These are phyloP conservation scores for Meira nashicola DNA, from an alignment of 1,284 basidiomycete genomes.

Conservation along the genomic window DNA sequence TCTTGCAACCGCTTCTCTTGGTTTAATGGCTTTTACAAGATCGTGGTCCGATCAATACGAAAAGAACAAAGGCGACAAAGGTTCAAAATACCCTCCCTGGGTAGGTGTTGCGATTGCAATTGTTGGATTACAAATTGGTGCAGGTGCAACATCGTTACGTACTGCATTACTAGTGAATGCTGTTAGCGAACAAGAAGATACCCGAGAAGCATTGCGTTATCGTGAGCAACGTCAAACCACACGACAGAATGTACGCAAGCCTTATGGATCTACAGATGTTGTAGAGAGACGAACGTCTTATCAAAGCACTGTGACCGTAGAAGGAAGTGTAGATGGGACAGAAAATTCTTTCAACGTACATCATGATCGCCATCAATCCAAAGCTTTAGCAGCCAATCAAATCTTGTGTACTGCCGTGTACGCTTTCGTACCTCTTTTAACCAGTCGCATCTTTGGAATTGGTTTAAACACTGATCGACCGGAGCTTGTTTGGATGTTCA, in stretches of 20 bases:
- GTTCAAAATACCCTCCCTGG: slow-evolving; percentile 16
- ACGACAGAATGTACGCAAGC: too few species aligned
- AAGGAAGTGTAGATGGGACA: background rate
- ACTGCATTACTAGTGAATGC: slow-evolving; percentile 41
- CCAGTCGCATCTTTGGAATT: slow-evolving; percentile 31
- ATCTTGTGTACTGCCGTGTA: slow-evolving; percentile 36
- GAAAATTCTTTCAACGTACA: background rate
- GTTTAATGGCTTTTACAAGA: slow-evolving; percentile 2
- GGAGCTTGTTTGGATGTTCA: slow-evolving; percentile 39
- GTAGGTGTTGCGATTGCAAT: slow-evolving; percentile 26
- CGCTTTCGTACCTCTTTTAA: slow-evolving; percentile 35
- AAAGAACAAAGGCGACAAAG: background rate
- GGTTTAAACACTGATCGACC: slow-evolving; percentile 30
- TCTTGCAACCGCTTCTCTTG: slow-evolving; percentile 1
- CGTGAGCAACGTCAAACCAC: too few species aligned
- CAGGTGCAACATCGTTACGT: slow-evolving; percentile 32
- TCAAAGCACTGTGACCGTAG: background rate
- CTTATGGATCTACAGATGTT: too few species aligned
- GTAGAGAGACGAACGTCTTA: too few species aligned
- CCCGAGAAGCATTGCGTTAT: slow-evolving; percentile 6
- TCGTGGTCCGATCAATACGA: background rate
- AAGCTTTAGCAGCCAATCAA: slow-evolving; percentile 39
- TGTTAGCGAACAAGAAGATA: slow-evolving; percentile 22
- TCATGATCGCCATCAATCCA: slow-evolving; percentile 18
- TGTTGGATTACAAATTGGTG: slow-evolving; percentile 31